Percentiles rank a stretch among this genome's conserved stretches.
These are phyloP conservation scores for Jaltomata sinuosa DNA, from an alignment of 257 asterid genomes.

Conservation along the genomic window DNA sequence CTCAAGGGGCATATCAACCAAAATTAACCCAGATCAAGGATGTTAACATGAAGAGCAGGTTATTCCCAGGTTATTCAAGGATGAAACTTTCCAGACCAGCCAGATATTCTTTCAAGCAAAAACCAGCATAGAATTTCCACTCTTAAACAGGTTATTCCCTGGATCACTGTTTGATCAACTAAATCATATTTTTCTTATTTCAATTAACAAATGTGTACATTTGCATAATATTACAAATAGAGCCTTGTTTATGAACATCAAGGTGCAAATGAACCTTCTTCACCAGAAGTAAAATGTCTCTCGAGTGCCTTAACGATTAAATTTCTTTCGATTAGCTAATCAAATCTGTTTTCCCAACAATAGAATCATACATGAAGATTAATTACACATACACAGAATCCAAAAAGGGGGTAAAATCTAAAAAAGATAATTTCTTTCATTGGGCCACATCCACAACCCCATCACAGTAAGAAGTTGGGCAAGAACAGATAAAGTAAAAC, in stretches of 20 bases:
- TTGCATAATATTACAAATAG: background rate
- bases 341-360: background rate
- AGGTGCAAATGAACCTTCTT: background rate
- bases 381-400: background rate
- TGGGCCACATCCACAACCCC: background rate
- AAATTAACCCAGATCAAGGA: background rate
- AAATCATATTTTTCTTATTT: background rate
- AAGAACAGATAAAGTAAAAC: background rate
- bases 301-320: background rate
- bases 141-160: background rate
- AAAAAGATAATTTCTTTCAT: background rate
- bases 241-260: background rate
- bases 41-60: background rate
- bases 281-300: background rate
- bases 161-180: background rate
- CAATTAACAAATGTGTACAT: no score
- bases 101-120: background rate
- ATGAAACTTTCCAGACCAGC: background rate
- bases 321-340: background rate
- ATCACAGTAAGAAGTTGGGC: background rate
- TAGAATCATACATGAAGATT: background rate
- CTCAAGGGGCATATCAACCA: background rate
- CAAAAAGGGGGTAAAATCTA: background rate
- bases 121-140: background rate
- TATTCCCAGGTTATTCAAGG: no score